Base-by-base conservation (phyloP, 2,329 filamentous ascomycete genomes). In the Daldinia eschscholtzii region DNA sequence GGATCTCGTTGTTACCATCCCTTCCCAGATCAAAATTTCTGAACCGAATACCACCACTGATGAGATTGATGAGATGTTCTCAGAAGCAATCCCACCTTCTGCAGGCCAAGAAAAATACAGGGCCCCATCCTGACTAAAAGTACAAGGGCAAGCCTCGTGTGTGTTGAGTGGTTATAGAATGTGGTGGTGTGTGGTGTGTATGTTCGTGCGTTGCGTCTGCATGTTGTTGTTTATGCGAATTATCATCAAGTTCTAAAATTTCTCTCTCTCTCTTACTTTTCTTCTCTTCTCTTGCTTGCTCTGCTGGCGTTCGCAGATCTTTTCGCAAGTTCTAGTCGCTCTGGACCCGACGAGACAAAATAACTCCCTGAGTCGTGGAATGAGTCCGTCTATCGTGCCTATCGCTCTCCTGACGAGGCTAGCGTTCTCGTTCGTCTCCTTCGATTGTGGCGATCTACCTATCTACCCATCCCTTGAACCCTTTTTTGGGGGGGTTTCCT, bases 301-400 rank as follows among this genome's bases (percentile, higher is more conserved):
- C 63, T 65, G 67, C 42, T 72, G 70, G 70, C 70, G 57, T 65
- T 28, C 64, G 33, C 57, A 60, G 64, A 66, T 70, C 70, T 2
- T 41, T 59, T 23, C 20, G 20, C 57, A 59, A 64, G 64, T 41
- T 68, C 57, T 70, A 62, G 64, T 67, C 46, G 41, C 41, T 46
- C 18, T 59, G 41, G 57, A 48, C 42, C 42, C 15, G 44, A 37
- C 57, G 68, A 64, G 63, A 64, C 37, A 41, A 55, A 55, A 44
- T 41, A 52, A 70, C 59, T 64, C 65, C 65, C 65, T 68, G 68
- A 71, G 55, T 71, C 68, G 65, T 71, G 62, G 68, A 68, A 68
- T 42, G 46, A 61, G 67, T 61, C 58, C 57, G 61, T 55, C 46
- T 52, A 48, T 48, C 5, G 44, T 9, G 44, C 64, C 26, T 62